These are phyloP conservation scores for Microglena sp. DNA, from an alignment of 139 green algal genomes.

Conservation along the genomic window DNA sequence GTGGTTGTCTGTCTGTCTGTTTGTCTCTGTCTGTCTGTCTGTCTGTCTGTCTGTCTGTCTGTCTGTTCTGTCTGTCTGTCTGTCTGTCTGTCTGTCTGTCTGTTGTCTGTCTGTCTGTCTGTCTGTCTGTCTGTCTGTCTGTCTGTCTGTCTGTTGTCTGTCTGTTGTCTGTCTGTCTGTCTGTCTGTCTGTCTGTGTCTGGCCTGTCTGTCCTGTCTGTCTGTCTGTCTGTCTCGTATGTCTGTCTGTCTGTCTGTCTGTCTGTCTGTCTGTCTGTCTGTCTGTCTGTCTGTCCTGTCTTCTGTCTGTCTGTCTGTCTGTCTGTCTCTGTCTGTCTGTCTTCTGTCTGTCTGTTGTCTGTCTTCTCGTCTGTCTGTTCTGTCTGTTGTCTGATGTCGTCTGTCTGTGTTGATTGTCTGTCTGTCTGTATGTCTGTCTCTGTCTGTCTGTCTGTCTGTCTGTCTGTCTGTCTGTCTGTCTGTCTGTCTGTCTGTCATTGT, in stretches of 20 bases:
- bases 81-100: not conserved
- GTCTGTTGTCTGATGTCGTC: not conserved
- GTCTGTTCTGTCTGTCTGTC: not conserved
- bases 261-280: conserved; percentile 2
- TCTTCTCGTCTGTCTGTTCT: not conserved
- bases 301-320: conserved; percentile 1
- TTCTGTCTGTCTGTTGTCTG: not conserved
- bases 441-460: not conserved
- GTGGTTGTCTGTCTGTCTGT: not conserved
- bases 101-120: not conserved
- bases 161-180: not conserved
- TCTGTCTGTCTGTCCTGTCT: not conserved
- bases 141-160: not conserved
- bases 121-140: not conserved
- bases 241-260: conserved; percentile 2
- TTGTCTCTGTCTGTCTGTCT: not conserved
- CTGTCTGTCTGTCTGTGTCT: not conserved
- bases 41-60: not conserved
- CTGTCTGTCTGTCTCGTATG: not conserved
- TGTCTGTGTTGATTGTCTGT: not conserved
- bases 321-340: not conserved
- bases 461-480: not conserved
- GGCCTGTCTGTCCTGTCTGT: not conserved
- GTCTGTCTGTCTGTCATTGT: not conserved
- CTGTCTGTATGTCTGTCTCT: not conserved